These are phyloP conservation scores for Aspergillus phoenicis DNA, from an alignment of 2,329 filamentous ascomycete genomes.

Conservation along the genomic window DNA sequence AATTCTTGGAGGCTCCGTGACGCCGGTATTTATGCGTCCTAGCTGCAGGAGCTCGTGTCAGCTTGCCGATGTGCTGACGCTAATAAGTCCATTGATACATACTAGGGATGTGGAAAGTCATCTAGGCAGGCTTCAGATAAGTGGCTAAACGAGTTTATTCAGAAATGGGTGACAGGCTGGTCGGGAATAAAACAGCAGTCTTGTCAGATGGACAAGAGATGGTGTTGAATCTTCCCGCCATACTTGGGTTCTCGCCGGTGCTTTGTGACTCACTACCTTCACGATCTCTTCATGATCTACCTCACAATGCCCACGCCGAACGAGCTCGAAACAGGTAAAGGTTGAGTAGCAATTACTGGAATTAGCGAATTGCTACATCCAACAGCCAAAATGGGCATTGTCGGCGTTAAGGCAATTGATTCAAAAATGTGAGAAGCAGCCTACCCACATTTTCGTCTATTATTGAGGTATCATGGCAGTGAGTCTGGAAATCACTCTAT, in stretches of 20 bases:
- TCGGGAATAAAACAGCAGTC: too few relatives aligned
- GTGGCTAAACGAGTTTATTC: not conserved
- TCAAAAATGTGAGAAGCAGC: too few relatives aligned
- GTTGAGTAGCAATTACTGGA: not conserved
- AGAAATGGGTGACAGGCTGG: not conserved
- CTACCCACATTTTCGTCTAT: too few relatives aligned
- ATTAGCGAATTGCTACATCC: not conserved
- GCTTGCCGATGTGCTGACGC: not conserved
- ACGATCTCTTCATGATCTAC: too few relatives aligned
- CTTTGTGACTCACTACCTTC: too few relatives aligned
- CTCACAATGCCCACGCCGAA: not conserved
- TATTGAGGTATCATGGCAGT: too few relatives aligned
- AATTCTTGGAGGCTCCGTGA: not conserved
- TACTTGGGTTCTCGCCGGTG: too few relatives aligned
- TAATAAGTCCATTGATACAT: not conserved
- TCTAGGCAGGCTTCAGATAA: not conserved
- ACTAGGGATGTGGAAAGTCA: not conserved
- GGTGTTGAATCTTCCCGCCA: too few relatives aligned
- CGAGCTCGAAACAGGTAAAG: not conserved
- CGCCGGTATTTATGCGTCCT: not conserved
- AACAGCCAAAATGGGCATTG: not conserved
- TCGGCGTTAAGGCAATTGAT: too few relatives aligned
- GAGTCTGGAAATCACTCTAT: too few relatives aligned
- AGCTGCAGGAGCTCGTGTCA: not conserved
- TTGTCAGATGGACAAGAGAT: too few relatives aligned